These are phyloP conservation scores for Ceriops tagal DNA, from an alignment of 345 rosid genomes.

Conservation along the genomic window DNA sequence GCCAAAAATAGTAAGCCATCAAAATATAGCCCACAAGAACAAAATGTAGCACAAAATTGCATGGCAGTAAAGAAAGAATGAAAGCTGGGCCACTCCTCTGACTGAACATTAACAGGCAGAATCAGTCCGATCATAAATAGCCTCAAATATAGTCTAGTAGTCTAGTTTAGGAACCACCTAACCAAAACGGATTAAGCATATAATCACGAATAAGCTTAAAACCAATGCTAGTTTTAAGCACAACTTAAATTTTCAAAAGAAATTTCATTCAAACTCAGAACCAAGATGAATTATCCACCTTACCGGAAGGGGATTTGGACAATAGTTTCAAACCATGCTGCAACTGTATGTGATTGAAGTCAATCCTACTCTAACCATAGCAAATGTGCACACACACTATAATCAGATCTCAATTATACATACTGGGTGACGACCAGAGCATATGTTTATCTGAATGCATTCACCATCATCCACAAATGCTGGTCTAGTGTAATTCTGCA, in stretches of 20 bases:
- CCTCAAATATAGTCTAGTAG: too few species aligned
- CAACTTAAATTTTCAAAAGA: too few species aligned
- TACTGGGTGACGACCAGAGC: conserved; percentile 92
- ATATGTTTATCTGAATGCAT: conserved; percentile 67
- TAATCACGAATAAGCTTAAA: too few species aligned
- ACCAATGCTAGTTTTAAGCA: too few species aligned
- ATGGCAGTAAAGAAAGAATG: too few species aligned
- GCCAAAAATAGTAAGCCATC: conserved; percentile 11
- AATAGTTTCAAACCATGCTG: neutral
- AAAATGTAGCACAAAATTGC: too few species aligned
- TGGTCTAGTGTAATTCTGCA: conserved; percentile 80
- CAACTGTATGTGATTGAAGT: neutral
- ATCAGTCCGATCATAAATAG: too few species aligned
- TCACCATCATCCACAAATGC: conserved; percentile 56
- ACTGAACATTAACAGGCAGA: neutral
- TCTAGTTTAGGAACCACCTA: too few species aligned
- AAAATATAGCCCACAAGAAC: neutral
- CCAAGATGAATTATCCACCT: neutral
- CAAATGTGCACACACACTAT: neutral
- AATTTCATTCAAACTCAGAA: too few species aligned
- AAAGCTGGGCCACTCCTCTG: neutral
- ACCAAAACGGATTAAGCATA: too few species aligned
- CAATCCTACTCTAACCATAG: neutral
- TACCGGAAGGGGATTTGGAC: neutral
- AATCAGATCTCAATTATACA: conserved; percentile 17